A percentile compares a stretch with the other conserved stretches of the same genome.
These are phyloP conservation scores for Claviceps sp. DNA, from an alignment of 2,329 filamentous ascomycete genomes.

Conservation along the genomic window DNA sequence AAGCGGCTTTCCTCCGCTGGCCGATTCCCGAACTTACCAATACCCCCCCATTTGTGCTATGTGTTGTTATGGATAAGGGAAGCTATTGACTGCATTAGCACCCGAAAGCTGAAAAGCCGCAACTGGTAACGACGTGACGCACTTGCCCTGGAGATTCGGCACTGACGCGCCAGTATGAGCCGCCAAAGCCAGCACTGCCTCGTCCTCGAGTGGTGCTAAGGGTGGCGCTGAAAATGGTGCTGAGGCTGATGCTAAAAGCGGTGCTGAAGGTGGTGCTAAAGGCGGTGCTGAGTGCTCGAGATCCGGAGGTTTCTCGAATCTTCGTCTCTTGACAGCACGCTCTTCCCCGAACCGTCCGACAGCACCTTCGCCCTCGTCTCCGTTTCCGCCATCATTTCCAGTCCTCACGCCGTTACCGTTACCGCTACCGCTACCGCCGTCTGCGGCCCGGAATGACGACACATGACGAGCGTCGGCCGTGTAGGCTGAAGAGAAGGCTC, in stretches of 20 bases:
- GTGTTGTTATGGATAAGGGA: constrained; percentile 26
- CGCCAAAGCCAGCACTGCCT: constrained; percentile 34
- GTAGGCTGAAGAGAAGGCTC: background rate
- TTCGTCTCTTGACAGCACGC: constrained; percentile 27
- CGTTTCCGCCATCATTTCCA: too few relatives aligned
- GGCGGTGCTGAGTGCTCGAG: constrained; percentile 12
- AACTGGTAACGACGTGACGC: constrained; percentile 12
- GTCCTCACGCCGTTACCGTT: background rate
- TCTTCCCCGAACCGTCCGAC: constrained; percentile 18
- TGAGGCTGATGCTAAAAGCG: too few relatives aligned
- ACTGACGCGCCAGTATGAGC: constrained; percentile 25
- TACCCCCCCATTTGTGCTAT: constrained; percentile 10
- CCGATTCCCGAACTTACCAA: background rate
- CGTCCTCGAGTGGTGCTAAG: constrained; percentile 27
- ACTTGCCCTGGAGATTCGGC: constrained; percentile 30
- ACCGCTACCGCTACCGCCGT: background rate
- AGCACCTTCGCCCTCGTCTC: constrained; percentile 6
- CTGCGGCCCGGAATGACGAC: constrained; percentile 3
- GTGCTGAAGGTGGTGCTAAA: too few relatives aligned
- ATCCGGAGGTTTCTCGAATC: constrained; percentile 21
- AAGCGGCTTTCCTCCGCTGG: background rate
- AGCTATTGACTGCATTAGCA: constrained; percentile 1
- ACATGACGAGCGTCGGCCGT: background rate
- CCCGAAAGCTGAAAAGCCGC: background rate
- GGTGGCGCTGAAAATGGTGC: too few relatives aligned